Base-by-base conservation (phyloP, 139 green algal species). In the Eudorina sp. region DNA sequence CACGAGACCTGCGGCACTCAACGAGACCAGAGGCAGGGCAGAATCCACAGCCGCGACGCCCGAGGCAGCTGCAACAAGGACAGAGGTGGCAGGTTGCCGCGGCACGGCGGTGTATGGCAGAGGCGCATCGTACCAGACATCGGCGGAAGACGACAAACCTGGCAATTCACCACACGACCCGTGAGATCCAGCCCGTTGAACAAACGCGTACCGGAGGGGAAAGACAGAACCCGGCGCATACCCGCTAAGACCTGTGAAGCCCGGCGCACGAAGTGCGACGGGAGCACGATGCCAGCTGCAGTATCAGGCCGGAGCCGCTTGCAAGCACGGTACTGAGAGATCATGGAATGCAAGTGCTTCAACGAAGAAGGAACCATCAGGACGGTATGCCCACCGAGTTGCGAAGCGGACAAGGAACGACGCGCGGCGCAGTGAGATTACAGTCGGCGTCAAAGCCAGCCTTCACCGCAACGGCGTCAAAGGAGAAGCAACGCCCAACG, bases 121-220 rank as follows among this genome's bases (percentile, higher is more conserved):
- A 43, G 64, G 64, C 23, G 64, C 3, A 43, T 73, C 64, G 64
- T 73, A 73, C 64, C 64, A 73, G 34, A 73, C 64, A 19, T 73
- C 64, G 36, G 34, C 64, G 3, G 64, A 3, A 27, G 34, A 73
- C 14, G 64, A 3, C 4, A 41, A 38, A 43, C 11, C 11, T 6
- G 64, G 16, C 64, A 41, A 9, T 14, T 3, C n/a, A 4, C n/a
- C 3, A 6, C 5, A 8, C 14, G 3, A 40, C 64, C 64, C 16
- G 3, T 27, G 3, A 41, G 64, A 38, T 38, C n/a, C 3, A 73
- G 29, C 34, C 64, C 64, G 16, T 73, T 73, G 34, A 41, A 73
- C 64, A 73, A 6, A 40, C n/a, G 13, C 29, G n/a, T 73, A 38
- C 64, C 64, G 25, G 64, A 4, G 13, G n/a, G 29, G n/a, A 73